Evolutionary conservation across 176 grass and related monocot genomes (phyloP), one percentile per base, ranked within the genome.

Genomic region (Rhynchospora breviuscula): DNA sequence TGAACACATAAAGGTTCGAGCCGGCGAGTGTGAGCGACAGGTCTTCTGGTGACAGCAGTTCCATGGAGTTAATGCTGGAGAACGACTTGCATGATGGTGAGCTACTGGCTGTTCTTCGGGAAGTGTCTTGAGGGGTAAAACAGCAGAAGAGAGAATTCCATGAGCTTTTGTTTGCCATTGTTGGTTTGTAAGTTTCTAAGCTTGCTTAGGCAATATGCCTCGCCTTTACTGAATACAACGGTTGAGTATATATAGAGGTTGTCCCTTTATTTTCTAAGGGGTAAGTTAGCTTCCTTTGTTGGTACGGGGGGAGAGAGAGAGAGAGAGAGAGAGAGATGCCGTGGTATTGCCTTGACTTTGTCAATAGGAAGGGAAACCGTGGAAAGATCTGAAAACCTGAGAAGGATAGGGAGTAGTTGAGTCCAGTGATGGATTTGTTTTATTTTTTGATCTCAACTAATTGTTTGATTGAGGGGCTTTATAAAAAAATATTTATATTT

Each of bases 1-100:
- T 94, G 90, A 97, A 97, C 56, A 87, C 89, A 76, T 92, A 83
- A 86, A 97, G 92, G 83, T 93, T 89, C 11, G 95, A 94, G 0
- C 92, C 87, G 12, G 87, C 88, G 6, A 97, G 84, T 25, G 89
- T 97, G 18, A 94, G 6, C 0, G 95, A 94, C 3, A 97, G 87
- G 49, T 97, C 92, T 85, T 97, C 95, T 7, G 88, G 90, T 7
- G 91, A 94, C 3, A 92, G 79, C 79, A 48, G 86, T 72, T 80
- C 92, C 80, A 89, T 91, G 68, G 92, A 94, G 83, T 82, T 88
- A 19, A 94, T 87, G 83, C 84, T 94, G 54, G 83, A 79, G 79
- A 94, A 84, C 10, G 92, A 94, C 88, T 84, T 89, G 76, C 86
- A 83, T 61, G 90, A 91, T 5, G 85, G 80, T 8, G 92, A 94